phyloP scores from a whole-genome alignment of 2,329 filamentous ascomycete species.

The Ilyonectria robusta region DNA sequence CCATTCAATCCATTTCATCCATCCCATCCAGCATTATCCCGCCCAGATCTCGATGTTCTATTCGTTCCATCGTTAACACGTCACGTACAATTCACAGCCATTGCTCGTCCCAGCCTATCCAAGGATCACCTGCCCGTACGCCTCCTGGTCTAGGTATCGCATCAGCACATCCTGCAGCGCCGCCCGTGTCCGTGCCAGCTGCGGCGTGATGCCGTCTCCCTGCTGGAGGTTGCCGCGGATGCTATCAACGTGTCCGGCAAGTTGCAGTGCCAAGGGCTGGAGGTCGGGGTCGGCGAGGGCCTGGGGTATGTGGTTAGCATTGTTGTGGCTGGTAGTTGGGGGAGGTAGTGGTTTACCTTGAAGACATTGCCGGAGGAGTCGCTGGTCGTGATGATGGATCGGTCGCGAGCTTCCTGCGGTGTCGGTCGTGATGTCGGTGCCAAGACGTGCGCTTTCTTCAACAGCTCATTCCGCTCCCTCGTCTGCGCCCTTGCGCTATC shows the following conservation, averaged over 20 bases:
- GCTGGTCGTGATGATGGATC: conserved; percentile 27
- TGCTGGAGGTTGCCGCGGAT: conserved; percentile 68
- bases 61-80: background rate
- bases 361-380: conserved; percentile 33
- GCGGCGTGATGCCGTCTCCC: conserved; percentile 65
- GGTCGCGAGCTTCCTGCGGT: conserved; percentile 27
- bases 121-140: conserved; percentile 65
- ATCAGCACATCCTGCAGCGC: conserved; percentile 65
- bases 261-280: conserved; percentile 61
- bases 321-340: background rate
- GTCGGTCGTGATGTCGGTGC: conserved; percentile 54
- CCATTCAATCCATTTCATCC: background rate
- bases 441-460: conserved; percentile 65
- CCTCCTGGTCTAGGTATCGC: conserved; percentile 59
- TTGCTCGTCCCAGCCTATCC: conserved; percentile 46
- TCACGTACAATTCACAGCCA: background rate
- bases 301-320: conserved; percentile 41
- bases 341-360: conserved; percentile 34
- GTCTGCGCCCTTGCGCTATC: conserved; percentile 70
- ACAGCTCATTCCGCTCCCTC: conserved; percentile 63
- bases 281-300: conserved; percentile 60
- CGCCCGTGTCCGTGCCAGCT: conserved; percentile 63
- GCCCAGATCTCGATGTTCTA: background rate
- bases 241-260: conserved; percentile 70
- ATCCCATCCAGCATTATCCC: background rate